Percentiles rank a stretch among this genome's conserved stretches.
phyloP scores from a whole-genome alignment of 2,329 filamentous ascomycete species.

The Hypoxylon sp. region DNA sequence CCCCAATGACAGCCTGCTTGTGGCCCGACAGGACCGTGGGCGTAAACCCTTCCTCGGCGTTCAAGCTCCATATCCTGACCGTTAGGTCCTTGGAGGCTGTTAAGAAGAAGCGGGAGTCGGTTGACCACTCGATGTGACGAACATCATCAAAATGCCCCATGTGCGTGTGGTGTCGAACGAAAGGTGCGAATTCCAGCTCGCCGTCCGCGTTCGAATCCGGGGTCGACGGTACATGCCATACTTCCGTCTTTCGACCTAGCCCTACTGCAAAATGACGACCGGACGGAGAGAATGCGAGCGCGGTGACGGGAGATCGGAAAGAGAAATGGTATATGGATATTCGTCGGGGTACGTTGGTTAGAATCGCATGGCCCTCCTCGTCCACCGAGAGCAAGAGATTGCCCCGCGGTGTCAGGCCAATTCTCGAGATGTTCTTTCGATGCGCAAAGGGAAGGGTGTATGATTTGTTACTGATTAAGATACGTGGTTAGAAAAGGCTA shows the following conservation, averaged over 20 bases:
- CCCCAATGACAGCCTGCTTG: conserved; percentile 86
- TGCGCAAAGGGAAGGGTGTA: conserved; percentile 89
- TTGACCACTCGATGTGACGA: conserved; percentile 90
- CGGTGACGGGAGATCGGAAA: conserved; percentile 83
- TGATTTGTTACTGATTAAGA: conserved; percentile 75
- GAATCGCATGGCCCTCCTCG: conserved; percentile 90
- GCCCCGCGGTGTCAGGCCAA: conserved; percentile 88
- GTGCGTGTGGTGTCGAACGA: conserved; percentile 86
- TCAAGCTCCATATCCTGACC: conserved; percentile 91
- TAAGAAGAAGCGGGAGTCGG: conserved; percentile 93
- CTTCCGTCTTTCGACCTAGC: conserved; percentile 85
- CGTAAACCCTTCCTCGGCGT: conserved; percentile 84
- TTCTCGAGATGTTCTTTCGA: conserved; percentile 87
- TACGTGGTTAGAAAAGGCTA: conserved; percentile 45
- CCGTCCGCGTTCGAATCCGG: conserved; percentile 81
- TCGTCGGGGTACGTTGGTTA: conserved; percentile 87
- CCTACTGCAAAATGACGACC: conserved; percentile 91
- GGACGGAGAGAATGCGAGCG: conserved; percentile 89
- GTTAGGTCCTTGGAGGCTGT: conserved; percentile 93
- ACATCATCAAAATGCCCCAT: conserved; percentile 89
- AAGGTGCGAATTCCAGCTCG: conserved; percentile 93
- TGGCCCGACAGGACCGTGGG: conserved; percentile 92
- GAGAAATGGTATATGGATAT: conserved; percentile 94
- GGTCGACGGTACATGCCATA: conserved; percentile 94
- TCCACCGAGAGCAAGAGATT: conserved; percentile 94